Conservation (phyloP, 768 basidiomycete species). For the Lyophyllum semitale region DNA sequence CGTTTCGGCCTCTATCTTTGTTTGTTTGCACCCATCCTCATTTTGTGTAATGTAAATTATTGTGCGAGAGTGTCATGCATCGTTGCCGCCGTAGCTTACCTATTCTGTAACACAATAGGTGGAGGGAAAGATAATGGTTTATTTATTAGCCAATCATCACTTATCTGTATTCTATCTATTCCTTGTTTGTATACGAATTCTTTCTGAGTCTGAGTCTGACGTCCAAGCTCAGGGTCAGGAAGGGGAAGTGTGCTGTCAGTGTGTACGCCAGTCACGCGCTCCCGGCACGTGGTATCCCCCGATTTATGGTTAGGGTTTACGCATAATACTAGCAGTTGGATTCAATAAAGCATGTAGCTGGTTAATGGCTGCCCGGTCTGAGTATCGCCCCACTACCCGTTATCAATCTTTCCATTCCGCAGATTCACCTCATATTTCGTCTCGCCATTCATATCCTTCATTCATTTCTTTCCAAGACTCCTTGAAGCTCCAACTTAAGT, state of each 20-base stretch:
- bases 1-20: not conserved
- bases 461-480: conserved; percentile 71
- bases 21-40: conserved; percentile 15
- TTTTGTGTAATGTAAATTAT: conserved; percentile 45
- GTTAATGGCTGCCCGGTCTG: conserved; percentile 13
- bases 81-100: conserved; percentile 19
- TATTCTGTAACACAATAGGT: conserved; percentile 21
- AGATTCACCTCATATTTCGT: conserved; percentile 32
- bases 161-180: not conserved
- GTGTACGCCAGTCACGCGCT: too few species aligned
- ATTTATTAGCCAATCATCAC: not conserved
- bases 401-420: conserved; percentile 23
- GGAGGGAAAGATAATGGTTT: conserved; percentile 12
- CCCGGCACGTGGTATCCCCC: conserved; percentile 22
- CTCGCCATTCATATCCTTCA: conserved; percentile 63
- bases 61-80: conserved; percentile 21
- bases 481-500: conserved; percentile 57
- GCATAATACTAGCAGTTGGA: too few species aligned
- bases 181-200: not conserved
- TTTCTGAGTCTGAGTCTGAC: not conserved
- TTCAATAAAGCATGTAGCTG: not conserved
- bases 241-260: too few species aligned
- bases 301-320: conserved; percentile 40
- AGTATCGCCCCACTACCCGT: conserved; percentile 19
- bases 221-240: too few species aligned